Conservation (phyloP, 331 rosid species). For the Quercus tomentella region DNA sequence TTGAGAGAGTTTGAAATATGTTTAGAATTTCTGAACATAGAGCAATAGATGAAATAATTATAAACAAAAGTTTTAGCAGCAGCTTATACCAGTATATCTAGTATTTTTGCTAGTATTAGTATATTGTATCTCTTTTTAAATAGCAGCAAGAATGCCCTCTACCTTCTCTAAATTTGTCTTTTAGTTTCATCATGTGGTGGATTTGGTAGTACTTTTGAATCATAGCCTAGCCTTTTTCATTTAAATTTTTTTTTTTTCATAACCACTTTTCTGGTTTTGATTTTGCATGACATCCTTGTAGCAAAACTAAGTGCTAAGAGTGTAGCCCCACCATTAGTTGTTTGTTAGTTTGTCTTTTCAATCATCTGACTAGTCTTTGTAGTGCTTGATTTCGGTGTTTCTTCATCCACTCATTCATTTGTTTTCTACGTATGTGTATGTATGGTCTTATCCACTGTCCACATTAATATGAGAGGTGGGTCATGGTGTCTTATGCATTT, state of each 20-base stretch:
- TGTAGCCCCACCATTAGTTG: too few relatives aligned
- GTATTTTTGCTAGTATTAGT: too few relatives aligned
- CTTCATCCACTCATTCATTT: too few relatives aligned
- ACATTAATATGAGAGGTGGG: too few relatives aligned
- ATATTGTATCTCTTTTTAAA: background rate
- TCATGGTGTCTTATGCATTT: too few relatives aligned
- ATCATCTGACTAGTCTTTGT: too few relatives aligned
- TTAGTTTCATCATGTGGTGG: background rate
- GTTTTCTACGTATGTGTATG: too few relatives aligned
- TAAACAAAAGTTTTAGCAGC: conserved; percentile 17
- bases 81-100: background rate
- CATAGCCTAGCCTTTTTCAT: background rate
- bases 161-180: background rate
- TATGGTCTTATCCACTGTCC: too few relatives aligned
- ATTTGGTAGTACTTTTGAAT: background rate
- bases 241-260: background rate
- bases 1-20: conserved; percentile 18
- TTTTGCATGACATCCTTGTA: background rate
- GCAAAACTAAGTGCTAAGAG: too few relatives aligned
- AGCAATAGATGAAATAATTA: conserved; percentile 8
- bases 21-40: conserved; percentile 17
- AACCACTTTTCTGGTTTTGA: background rate
- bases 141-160: background rate
- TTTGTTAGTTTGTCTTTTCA: too few relatives aligned
- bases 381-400: too few relatives aligned